Percentiles rank a stretch among this genome's conserved stretches.
These are phyloP conservation scores for Brettanomyces bruxellensis DNA, from an alignment of 805 yeast species.

Conservation along the genomic window DNA sequence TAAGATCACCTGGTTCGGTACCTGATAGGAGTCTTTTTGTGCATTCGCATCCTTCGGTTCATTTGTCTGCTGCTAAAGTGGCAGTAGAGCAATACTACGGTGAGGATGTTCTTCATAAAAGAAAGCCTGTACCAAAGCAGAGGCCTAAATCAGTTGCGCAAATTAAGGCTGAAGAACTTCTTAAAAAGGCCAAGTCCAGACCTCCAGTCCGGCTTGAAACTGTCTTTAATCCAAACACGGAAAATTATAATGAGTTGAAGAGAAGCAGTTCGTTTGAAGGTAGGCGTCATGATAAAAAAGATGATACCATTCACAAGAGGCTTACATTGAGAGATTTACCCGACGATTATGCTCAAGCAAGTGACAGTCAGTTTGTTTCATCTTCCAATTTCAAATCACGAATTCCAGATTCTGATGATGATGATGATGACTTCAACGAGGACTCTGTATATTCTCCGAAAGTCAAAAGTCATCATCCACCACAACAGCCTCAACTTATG, in stretches of 20 bases:
- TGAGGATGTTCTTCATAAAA: slow-evolving; percentile 5
- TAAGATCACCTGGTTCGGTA: background rate
- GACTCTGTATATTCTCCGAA: no score
- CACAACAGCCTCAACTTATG: no score
- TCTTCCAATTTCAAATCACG: slow-evolving; percentile 36
- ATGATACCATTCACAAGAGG: slow-evolving; percentile 1
- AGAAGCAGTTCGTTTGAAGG: slow-evolving; percentile 42
- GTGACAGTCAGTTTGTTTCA: background rate
- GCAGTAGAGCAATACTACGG: slow-evolving; percentile 18
- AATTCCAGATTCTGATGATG: slow-evolving; percentile 59
- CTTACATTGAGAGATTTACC: background rate
- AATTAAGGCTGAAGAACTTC: slow-evolving; percentile 36
- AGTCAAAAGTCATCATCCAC: no score
- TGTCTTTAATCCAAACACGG: slow-evolving; percentile 3
- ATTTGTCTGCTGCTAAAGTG: slow-evolving; percentile 25
- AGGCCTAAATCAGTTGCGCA: slow-evolving; percentile 5
- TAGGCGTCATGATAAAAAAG: background rate
- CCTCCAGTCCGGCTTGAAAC: slow-evolving; percentile 6
- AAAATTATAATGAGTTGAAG: slow-evolving; percentile 4
- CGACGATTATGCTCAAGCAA: background rate
- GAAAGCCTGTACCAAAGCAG: background rate
- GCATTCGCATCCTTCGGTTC: slow-evolving; percentile 4
- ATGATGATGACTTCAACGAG: slow-evolving; percentile 23
- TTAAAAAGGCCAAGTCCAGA: slow-evolving; percentile 35
- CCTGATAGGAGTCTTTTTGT: background rate